A percentile compares a stretch with the other conserved stretches of the same genome.
These are phyloP conservation scores for Tolypocladium inflatum DNA, from an alignment of 2,329 filamentous ascomycete species.

Conservation along the genomic window DNA sequence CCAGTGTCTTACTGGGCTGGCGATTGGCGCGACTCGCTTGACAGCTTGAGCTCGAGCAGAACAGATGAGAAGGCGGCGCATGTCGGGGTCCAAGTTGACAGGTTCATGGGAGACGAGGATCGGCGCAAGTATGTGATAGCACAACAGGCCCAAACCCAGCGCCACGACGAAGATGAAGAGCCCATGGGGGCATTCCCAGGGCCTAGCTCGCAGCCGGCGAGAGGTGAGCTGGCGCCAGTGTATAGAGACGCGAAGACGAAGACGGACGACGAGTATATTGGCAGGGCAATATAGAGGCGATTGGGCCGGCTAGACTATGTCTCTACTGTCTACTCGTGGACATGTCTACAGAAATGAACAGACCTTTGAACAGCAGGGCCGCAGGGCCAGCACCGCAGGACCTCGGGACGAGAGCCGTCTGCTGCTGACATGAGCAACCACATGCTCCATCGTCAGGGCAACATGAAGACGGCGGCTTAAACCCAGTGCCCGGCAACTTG, in stretches of 20 bases:
- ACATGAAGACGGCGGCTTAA: too few species aligned
- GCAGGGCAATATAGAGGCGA: neutral
- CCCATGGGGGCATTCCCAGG: neutral
- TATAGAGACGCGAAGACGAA: neutral
- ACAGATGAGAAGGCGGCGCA: constrained; percentile 34
- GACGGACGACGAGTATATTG: neutral
- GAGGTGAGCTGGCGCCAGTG: neutral
- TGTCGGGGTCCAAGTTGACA: constrained; percentile 46
- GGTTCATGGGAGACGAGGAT: constrained; percentile 71
- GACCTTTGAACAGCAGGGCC: too few species aligned
- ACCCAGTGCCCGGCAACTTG: neutral
- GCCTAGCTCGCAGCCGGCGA: neutral
- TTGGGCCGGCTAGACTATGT: too few species aligned
- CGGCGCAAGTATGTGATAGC: constrained; percentile 63
- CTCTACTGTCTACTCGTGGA: too few species aligned
- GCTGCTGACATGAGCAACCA: too few species aligned
- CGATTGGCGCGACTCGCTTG: constrained; percentile 47
- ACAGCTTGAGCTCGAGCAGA: constrained; percentile 51
- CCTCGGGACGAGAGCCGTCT: too few species aligned
- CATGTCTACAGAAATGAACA: too few species aligned
- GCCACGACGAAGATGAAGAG: neutral
- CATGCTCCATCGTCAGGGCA: too few species aligned
- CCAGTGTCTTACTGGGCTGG: neutral
- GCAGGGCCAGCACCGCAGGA: too few species aligned
- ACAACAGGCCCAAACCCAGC: constrained; percentile 41